Evolutionary conservation across 73 alveolate species (phyloP).

Genomic region (Tetrahymena thermophila): DNA sequence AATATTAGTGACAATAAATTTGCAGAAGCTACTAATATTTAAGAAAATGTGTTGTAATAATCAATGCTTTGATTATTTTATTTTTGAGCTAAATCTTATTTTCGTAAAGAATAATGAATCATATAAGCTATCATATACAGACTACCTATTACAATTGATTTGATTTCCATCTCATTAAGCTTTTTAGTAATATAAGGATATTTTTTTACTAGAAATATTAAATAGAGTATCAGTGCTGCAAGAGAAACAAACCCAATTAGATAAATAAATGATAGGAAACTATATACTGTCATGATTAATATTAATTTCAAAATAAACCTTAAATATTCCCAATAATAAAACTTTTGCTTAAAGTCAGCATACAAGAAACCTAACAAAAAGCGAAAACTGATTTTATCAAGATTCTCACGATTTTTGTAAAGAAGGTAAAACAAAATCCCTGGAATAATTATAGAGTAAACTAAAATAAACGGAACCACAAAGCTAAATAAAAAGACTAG

Average conservation of each 20-base stretch:
- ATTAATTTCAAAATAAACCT: not conserved
- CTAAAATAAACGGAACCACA: not conserved
- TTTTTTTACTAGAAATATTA: not conserved
- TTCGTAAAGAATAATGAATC: not conserved
- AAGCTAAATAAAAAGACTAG: not conserved
- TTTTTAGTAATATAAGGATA: not conserved
- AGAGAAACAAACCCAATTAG: not conserved
- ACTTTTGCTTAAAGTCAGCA: not conserved
- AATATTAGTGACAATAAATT: not conserved
- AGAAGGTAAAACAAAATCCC: not conserved
- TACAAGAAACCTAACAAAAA: not conserved
- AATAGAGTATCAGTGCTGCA: not conserved
- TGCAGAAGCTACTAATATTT: not conserved
- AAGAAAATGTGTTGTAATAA: not conserved
- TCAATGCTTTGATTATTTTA: not conserved
- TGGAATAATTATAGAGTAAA: not conserved
- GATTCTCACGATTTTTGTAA: not conserved
- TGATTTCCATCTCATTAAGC: not conserved
- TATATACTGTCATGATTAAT: not conserved
- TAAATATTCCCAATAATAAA: not conserved
- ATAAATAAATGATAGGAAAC: not conserved
- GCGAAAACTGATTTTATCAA: not conserved
- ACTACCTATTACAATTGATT: not conserved
- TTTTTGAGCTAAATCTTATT: not conserved
- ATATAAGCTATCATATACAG: not conserved